Base-by-base conservation (phyloP, 225 moss, liverwort and hornwort genomes). In the Thuidium tamariscinum region DNA sequence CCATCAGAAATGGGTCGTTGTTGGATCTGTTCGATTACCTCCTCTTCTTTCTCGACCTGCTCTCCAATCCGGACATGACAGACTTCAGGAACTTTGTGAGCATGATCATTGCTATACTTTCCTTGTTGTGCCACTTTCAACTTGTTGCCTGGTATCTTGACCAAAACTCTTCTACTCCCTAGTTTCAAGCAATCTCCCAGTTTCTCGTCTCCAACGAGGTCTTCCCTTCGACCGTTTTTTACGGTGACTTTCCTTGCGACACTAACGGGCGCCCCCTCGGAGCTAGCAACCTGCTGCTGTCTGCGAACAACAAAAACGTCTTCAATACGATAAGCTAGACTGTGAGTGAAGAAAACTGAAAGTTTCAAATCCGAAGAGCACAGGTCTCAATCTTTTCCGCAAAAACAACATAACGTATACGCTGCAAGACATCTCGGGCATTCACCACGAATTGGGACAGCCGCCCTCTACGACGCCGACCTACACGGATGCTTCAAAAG, bases 131-230 rank as follows among this genome's bases (percentile, higher is more conserved):
- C 72, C 69, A 93, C 92, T 86, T 94, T 89, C 84, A 93, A 69
- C 89, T 85, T 90, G 89, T 95, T 95, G 74, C 97, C 95, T 27
- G 95, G 93, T 92, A 97, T 95, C 92, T 95, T 97, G 79, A 88
- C 86, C 85, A 91, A 79, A 85, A 91, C 92, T 89, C 93, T 94
- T 82, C 93, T 93, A 80, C 90, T 94, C 42, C 92, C 93, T 88
- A 93, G 82, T 81, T 90, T 91, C 61, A 90, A 82, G 84, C 95
- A 93, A 85, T 96, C 95, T 79, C 89, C 88, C 29, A 77, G 91
- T 79, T 93, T 96, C 83, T 92, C 96, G 74, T 93, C 94, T 41
- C 92, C 94, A 29, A 69, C 85, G 83, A 84, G 55, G 64, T 93
- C 95, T 63, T 93, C 96, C 70, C 91, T 87, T 60, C 93, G 92